Percentiles rank a stretch among this genome's conserved stretches.
Conservation (phyloP, 768 basidiomycete genomes). For the Cubamyces sp. region DNA sequence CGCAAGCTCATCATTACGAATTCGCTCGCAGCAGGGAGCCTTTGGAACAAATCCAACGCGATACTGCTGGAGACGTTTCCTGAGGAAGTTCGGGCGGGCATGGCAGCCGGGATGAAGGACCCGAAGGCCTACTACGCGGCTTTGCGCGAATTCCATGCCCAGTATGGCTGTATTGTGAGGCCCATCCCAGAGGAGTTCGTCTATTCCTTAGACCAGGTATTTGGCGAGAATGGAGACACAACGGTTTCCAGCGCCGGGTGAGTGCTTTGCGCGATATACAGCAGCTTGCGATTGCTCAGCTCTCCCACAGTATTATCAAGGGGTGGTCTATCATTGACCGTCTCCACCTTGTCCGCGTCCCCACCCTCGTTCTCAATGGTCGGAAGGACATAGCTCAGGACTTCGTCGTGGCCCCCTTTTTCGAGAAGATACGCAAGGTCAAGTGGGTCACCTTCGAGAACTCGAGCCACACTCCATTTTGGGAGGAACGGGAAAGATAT, state of each 20-base stretch:
- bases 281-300: too few species aligned
- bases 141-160: constrained; percentile 43
- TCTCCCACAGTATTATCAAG: constrained; percentile 25
- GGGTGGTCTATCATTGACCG: constrained; percentile 34
- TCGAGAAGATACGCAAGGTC: constrained; percentile 29
- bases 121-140: constrained; percentile 47
- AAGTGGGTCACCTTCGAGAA: constrained; percentile 36
- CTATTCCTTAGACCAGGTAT: constrained; percentile 37
- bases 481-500: constrained; percentile 35
- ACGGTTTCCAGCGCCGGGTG: constrained; percentile 43
- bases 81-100: constrained; percentile 41
- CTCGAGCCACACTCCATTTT: constrained; percentile 35
- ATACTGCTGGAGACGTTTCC: constrained; percentile 46
- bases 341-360: constrained; percentile 28
- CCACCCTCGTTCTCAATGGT: constrained; percentile 36
- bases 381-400: constrained; percentile 36
- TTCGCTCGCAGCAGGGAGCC: constrained; percentile 47
- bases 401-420: constrained; percentile 29
- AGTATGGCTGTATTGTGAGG: constrained; percentile 46
- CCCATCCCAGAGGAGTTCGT: constrained; percentile 47
- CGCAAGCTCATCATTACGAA: constrained; percentile 49
- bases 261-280: neutral
- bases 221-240: constrained; percentile 42
- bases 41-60: constrained; percentile 46
- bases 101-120: constrained; percentile 46